Evolutionary conservation across 306 rosid species (phyloP), one percentile per base, ranked within the genome.

Genomic region (Pterocarpus macrocarpus): DNA sequence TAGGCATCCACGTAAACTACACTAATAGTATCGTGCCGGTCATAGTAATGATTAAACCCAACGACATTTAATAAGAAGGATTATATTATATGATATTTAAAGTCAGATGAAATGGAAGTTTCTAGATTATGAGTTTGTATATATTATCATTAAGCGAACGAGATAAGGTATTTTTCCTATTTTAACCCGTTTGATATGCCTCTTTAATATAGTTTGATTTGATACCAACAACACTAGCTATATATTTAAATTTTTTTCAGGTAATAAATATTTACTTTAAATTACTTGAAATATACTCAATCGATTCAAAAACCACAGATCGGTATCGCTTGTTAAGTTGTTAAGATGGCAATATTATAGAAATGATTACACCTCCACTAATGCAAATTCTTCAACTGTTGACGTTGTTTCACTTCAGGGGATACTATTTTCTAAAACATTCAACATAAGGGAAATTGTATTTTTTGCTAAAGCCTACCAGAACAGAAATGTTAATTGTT

Each of bases 271-370:
- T 41, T 57, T 65, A 55, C 17, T 67, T 43, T 57, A 0, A 66
- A 41, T 74, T 55, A 13, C 71, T 81, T 74, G n/a, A 44, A 14
- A 22, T 44, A 41, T 66, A 73, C 76, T 81, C 35, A 28, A 66
- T 74, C 65, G 1, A 30, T 55, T 78, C 13, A 39, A 78, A 64
- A 67, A 39, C n/a, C 45, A 15, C 66, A 65, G 0, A 12, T 53
- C 28, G 28, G 28, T 22, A 22, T 22, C 28, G 28, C 28, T 22
- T 22, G 28, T 22, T 22, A 22, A 22, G 28, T 22, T 22, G 28
- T 22, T 22, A 22, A 22, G 28, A 22, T 22, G 28, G n/a, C 6
- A 8, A 9, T 43, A 43, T 8, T 43, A 8, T 6, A 43, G 47
- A 43, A 43, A 7, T 43, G 47, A 43, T 6, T 7, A 43, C 8